A percentile compares a stretch with the other conserved stretches of the same genome.
These are phyloP conservation scores for Geranium rotundifolium DNA, from an alignment of 345 rosid genomes.

Conservation along the genomic window DNA sequence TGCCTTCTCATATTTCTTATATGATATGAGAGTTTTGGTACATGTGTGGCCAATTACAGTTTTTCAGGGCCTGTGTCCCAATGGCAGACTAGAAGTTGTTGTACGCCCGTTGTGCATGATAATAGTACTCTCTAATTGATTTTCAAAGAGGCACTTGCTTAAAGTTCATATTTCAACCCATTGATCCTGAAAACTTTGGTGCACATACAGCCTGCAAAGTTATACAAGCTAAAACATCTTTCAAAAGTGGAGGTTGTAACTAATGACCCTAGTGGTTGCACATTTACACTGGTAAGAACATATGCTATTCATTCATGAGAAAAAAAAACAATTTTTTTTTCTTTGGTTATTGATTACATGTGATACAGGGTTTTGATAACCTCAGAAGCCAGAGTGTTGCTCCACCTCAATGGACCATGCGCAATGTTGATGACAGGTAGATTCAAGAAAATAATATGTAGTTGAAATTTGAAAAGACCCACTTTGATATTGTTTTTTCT, in stretches of 20 bases:
- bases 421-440: conserved; percentile 90
- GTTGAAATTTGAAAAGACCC: neutral
- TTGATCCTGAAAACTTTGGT: neutral
- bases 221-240: conserved; percentile 93
- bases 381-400: conserved; percentile 95
- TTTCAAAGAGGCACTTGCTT: neutral
- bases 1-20: neutral
- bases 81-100: neutral
- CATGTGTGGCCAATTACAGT: too few species aligned
- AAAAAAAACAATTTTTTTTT: too few species aligned
- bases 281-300: conserved; percentile 71
- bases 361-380: conserved; percentile 89
- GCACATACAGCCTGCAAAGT: conserved; percentile 67
- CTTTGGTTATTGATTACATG: conserved; percentile 12
- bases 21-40: neutral
- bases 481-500: neutral
- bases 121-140: neutral
- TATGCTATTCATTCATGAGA: neutral
- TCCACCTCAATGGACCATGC: conserved; percentile 99
- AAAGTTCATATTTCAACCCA: conserved; percentile 8
- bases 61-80: too few species aligned
- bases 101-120: too few species aligned
- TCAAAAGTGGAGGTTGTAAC: conserved; percentile 88
- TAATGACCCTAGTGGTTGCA: conserved; percentile 96
- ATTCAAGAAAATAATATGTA: neutral